Percentiles rank a stretch among this genome's conserved stretches.
Evolutionary conservation across 2,329 filamentous ascomycete species (phyloP).

Genomic region (Cytospora mali): DNA sequence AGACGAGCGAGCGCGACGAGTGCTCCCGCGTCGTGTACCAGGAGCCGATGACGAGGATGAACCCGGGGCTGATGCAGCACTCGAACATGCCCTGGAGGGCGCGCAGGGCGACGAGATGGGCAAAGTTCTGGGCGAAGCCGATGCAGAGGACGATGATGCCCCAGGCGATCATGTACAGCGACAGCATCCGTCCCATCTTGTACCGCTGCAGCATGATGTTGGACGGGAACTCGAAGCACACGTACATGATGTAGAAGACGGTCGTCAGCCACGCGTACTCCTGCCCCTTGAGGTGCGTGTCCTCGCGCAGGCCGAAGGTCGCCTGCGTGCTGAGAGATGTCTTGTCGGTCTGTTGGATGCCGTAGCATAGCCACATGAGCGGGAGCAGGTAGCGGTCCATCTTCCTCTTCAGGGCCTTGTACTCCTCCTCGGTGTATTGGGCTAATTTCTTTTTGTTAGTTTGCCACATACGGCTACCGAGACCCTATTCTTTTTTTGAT

Average conservation of each 20-base stretch:
- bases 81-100: constrained; percentile 43
- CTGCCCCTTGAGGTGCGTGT: constrained; percentile 33
- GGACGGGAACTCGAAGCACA: constrained; percentile 39
- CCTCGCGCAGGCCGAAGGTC: constrained; percentile 41
- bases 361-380: constrained; percentile 52
- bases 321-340: constrained; percentile 45
- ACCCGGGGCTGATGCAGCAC: constrained; percentile 43
- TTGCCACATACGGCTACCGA: background rate
- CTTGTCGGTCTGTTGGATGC: constrained; percentile 53
- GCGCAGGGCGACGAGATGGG: constrained; percentile 40
- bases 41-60: constrained; percentile 41
- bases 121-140: constrained; percentile 43
- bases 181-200: constrained; percentile 33
- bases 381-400: constrained; percentile 49
- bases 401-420: constrained; percentile 43
- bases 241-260: constrained; percentile 40
- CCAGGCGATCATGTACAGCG: constrained; percentile 36
- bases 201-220: constrained; percentile 37
- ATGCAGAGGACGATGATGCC: constrained; percentile 41
- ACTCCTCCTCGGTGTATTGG: constrained; percentile 42
- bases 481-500: background rate
- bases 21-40: constrained; percentile 45
- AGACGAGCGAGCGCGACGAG: constrained; percentile 40
- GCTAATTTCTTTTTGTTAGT: background rate
- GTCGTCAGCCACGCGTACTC: constrained; percentile 38